phyloP scores from a whole-genome alignment of 2,329 filamentous ascomycete genomes.

The Alternaria burnsii region DNA sequence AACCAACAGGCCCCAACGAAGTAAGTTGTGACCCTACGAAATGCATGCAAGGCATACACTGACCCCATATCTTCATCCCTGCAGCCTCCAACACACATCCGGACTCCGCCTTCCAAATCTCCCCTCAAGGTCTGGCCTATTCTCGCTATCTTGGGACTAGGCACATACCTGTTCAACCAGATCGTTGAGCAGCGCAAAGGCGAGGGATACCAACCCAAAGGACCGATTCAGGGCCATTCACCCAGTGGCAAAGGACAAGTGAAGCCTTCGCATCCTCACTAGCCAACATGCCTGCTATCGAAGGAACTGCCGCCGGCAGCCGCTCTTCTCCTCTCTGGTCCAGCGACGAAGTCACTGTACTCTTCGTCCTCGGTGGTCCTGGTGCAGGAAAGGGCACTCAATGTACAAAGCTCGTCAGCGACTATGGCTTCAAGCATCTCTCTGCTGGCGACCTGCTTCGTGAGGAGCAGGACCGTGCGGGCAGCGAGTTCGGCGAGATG shows the following conservation, averaged over 20 bases:
- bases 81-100: conserved; percentile 40
- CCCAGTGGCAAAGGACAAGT: conserved; percentile 38
- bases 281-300: conserved; percentile 52
- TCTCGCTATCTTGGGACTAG: conserved; percentile 57
- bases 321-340: conserved; percentile 77
- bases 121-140: conserved; percentile 56
- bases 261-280: conserved; percentile 38
- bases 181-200: conserved; percentile 57
- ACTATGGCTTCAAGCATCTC: conserved; percentile 92
- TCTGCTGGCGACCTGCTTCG: conserved; percentile 93
- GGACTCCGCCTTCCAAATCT: conserved; percentile 49
- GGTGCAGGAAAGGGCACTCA: conserved; percentile 97
- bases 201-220: conserved; percentile 38
- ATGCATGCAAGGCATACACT: not conserved
- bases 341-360: conserved; percentile 79
- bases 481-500: conserved; percentile 88
- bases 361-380: conserved; percentile 96
- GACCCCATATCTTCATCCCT: not conserved
- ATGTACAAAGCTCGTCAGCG: conserved; percentile 83
- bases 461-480: conserved; percentile 87
- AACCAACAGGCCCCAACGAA: conserved; percentile 51
- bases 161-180: conserved; percentile 57
- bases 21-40: not conserved
- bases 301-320: conserved; percentile 45
- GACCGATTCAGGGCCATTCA: conserved; percentile 43